These are phyloP conservation scores for Cryptomeria japonica DNA, from an alignment of 75 land plant genomes.

Conservation along the genomic window DNA sequence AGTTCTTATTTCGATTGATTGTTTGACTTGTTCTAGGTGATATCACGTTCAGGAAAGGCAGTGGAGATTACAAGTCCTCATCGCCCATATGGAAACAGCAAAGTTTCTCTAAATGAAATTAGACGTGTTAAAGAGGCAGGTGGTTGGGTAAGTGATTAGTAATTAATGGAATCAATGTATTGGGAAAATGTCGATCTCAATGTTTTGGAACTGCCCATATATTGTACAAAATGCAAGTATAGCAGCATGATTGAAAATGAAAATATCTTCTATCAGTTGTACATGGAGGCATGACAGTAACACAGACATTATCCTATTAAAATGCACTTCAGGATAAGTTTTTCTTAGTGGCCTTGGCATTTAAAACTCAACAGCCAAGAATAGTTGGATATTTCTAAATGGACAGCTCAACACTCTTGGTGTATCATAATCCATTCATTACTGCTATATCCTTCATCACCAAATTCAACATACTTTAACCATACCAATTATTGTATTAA, in stretches of 20 bases:
- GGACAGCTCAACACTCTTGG: too few relatives aligned
- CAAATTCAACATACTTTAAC: too few relatives aligned
- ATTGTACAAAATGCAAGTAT: neutral
- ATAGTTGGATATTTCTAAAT: too few relatives aligned
- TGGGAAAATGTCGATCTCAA: neutral
- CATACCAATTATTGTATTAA: too few relatives aligned
- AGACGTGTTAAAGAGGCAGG: slow-evolving; percentile 92
- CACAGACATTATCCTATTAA: neutral
- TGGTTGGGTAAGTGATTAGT: slow-evolving; percentile 91
- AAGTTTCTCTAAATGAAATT: slow-evolving; percentile 66
- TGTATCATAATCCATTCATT: too few relatives aligned
- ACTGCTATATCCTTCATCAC: too few relatives aligned
- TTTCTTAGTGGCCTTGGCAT: neutral
- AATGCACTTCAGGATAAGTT: neutral
- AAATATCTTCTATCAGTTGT: neutral
- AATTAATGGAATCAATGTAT: neutral
- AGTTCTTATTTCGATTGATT: neutral
- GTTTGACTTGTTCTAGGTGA: slow-evolving; percentile 47
- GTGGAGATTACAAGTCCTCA: slow-evolving; percentile 74
- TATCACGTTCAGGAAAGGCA: slow-evolving; percentile 75
- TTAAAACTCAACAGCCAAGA: too few relatives aligned
- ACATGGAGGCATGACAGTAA: neutral
- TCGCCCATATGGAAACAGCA: slow-evolving; percentile 90
- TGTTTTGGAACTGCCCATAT: neutral
- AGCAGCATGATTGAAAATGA: neutral